A percentile compares a stretch with the other conserved stretches of the same genome.
Evolutionary conservation across 495 filamentous ascomycete genomes (phyloP).

Genomic region (Lophiostoma macrostomum): DNA sequence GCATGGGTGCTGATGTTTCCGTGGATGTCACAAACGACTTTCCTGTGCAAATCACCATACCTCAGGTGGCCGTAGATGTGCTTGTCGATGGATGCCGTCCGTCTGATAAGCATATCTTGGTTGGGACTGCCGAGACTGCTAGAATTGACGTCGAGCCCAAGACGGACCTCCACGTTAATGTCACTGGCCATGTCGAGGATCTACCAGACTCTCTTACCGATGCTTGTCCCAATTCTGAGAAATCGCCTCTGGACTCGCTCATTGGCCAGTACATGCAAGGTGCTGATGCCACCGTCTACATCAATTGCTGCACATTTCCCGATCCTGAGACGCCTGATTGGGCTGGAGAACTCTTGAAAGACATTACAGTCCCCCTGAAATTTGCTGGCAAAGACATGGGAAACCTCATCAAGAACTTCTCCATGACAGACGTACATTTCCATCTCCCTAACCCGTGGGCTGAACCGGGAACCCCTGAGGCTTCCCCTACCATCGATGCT

Average conservation of each 20-base stretch:
- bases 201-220: slow-evolving; percentile 68
- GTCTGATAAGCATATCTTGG: slow-evolving; percentile 59
- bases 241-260: slow-evolving; percentile 82
- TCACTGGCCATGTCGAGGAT: slow-evolving; percentile 63
- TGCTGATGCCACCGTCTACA: slow-evolving; percentile 69
- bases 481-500: slow-evolving; percentile 75
- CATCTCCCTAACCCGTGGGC: slow-evolving; percentile 73
- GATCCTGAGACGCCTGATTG: slow-evolving; percentile 66
- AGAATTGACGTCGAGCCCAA: slow-evolving; percentile 62
- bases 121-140: slow-evolving; percentile 72
- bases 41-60: slow-evolving; percentile 69
- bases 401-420: slow-evolving; percentile 79
- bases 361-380: slow-evolving; percentile 77
- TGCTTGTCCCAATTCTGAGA: slow-evolving; percentile 67
- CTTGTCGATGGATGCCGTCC: slow-evolving; percentile 73
- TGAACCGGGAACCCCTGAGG: slow-evolving; percentile 68
- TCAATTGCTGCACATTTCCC: slow-evolving; percentile 71
- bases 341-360: slow-evolving; percentile 75
- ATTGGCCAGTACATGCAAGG: slow-evolving; percentile 80
- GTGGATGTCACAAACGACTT: slow-evolving; percentile 67
- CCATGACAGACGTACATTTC: slow-evolving; percentile 78
- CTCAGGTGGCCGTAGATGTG: slow-evolving; percentile 77
- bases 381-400: slow-evolving; percentile 79
- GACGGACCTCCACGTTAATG: slow-evolving; percentile 61
- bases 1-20: slow-evolving; percentile 74